A percentile compares a stretch with the other conserved stretches of the same genome.
These are phyloP conservation scores for Coemansia sp. DNA, from an alignment of 192 early-diverging fungal genomes.

Conservation along the genomic window DNA sequence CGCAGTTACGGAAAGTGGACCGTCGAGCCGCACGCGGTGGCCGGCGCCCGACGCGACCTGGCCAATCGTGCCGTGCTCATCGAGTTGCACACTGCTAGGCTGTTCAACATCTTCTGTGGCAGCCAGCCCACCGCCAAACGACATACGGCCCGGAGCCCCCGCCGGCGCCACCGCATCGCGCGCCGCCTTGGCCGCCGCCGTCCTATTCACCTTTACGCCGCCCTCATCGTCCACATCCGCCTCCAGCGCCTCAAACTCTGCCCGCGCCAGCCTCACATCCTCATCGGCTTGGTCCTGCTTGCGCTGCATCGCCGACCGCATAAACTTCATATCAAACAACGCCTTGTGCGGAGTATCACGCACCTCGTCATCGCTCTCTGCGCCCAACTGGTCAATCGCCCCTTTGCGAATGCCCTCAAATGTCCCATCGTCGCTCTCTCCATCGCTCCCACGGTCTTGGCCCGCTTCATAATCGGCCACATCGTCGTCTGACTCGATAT, in stretches of 20 bases:
- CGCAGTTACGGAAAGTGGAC: slow-evolving; percentile 55
- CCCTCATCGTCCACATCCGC: slow-evolving; percentile 42
- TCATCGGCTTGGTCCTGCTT: slow-evolving; percentile 53
- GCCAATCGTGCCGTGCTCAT: slow-evolving; percentile 46
- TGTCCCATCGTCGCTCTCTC: slow-evolving; percentile 15
- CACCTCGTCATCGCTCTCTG: slow-evolving; percentile 22
- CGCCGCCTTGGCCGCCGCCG: neutral
- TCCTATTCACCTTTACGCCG: slow-evolving; percentile 14
- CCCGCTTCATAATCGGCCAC: slow-evolving; percentile 48
- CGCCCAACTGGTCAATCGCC: slow-evolving; percentile 13
- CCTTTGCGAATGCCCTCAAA: slow-evolving; percentile 16
- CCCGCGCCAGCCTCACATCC: slow-evolving; percentile 36
- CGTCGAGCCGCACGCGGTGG: slow-evolving; percentile 60
- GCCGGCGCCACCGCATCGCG: neutral
- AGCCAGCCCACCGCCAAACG: slow-evolving; percentile 39
- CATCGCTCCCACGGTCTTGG: slow-evolving; percentile 28
- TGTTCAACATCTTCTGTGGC: slow-evolving; percentile 12
- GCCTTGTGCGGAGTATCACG: slow-evolving; percentile 66
- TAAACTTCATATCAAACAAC: slow-evolving; percentile 96
- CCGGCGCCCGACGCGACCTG: slow-evolving; percentile 57
- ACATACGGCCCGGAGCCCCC: slow-evolving; percentile 39
- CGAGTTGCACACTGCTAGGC: slow-evolving; percentile 54
- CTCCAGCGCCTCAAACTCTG: slow-evolving; percentile 41
- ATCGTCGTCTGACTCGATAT: slow-evolving; percentile 62
- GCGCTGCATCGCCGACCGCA: slow-evolving; percentile 79